These are phyloP conservation scores for Microbotryum silenes-acaulis DNA, from an alignment of 1,284 basidiomycete species.

Conservation along the genomic window DNA sequence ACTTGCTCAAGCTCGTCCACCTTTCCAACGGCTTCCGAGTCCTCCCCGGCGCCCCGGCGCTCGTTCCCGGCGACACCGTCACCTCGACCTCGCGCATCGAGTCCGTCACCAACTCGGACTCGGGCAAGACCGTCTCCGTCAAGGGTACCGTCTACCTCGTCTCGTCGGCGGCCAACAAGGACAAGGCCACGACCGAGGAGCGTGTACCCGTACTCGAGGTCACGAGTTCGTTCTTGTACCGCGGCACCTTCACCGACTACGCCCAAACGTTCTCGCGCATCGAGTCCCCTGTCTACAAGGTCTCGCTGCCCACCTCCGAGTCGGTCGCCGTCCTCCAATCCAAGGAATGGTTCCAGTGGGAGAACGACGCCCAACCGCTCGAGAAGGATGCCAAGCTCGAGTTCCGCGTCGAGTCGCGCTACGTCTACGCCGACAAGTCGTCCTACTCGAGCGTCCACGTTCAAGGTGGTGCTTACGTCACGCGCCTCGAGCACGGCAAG, in stretches of 20 bases:
- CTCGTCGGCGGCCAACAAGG: constrained; percentile 46
- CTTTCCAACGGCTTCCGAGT: constrained; percentile 93
- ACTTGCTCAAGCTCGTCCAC: constrained; percentile 90
- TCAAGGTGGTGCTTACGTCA: constrained; percentile 61
- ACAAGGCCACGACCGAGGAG: constrained; percentile 47
- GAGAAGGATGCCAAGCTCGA: constrained; percentile 64
- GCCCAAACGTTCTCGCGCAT: constrained; percentile 90
- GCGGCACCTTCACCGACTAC: constrained; percentile 86
- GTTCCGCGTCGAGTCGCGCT: constrained; percentile 78
- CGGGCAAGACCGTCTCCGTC: constrained; percentile 68
- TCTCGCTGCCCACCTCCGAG: constrained; percentile 67
- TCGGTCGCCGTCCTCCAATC: constrained; percentile 82
- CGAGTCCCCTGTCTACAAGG: constrained; percentile 78
- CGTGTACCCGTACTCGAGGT: constrained; percentile 75
- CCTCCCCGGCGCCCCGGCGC: constrained; percentile 64
- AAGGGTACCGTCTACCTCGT: constrained; percentile 77
- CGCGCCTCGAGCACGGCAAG: constrained; percentile 31
- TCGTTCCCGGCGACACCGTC: constrained; percentile 82
- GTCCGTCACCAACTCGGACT: constrained; percentile 82
- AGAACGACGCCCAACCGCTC: constrained; percentile 69
- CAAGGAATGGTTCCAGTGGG: constrained; percentile 98
- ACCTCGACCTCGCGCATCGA: constrained; percentile 79
- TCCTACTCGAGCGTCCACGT: constrained; percentile 77
- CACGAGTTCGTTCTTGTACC: constrained; percentile 90
- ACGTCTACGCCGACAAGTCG: constrained; percentile 83